Evolutionary conservation across 257 asterid genomes (phyloP), one percentile per base, ranked within the genome.

Genomic region (Salvia hispanica): DNA sequence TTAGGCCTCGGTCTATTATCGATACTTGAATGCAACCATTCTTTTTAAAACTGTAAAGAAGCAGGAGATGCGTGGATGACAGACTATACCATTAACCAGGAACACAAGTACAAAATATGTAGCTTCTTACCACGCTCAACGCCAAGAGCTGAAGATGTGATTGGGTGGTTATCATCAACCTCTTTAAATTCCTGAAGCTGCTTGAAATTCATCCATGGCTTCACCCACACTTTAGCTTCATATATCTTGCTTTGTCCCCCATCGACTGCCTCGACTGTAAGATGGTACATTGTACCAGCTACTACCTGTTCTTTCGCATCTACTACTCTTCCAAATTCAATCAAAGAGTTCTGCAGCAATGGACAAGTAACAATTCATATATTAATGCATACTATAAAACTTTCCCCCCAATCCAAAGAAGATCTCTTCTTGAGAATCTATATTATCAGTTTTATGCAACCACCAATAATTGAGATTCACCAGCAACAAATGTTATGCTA

Each of bases 141-240:
- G 56, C 66, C 77, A 44, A 39, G 59, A 50, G 66, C 47, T 3
- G 66, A 47, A 60, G 74, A 42, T 14, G 66, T 5, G 63, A 25
- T 69, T 47, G 67, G 45, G 37, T 15, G 45, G 37, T 15, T 56
- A 58, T 70, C 79, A 48, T 15, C 33, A 46, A 62, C 59, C 42
- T 52, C 74, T 80, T 60, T 81, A 48, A 87, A 87, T 67, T 80
- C 83, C 33, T 81, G 76, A 69, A 85, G 74, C 79, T 80, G 77
- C 83, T 82, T 78, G 21, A 78, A 83, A 70, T 82, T 85, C 84
- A 77, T 56, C 95, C 92, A 82, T 55, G 90, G 87, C 83, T 83
- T 77, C 77, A 71, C 90, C 88, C 82, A 81, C 40, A 85, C 85
- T 70, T 77, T 71, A 6, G 87, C 95, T 74, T 78, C 86, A 7